Evolutionary conservation across 2,329 filamentous ascomycete genomes (phyloP), one percentile per base, ranked within the genome.

Genomic region (Arachnomyces sp.): DNA sequence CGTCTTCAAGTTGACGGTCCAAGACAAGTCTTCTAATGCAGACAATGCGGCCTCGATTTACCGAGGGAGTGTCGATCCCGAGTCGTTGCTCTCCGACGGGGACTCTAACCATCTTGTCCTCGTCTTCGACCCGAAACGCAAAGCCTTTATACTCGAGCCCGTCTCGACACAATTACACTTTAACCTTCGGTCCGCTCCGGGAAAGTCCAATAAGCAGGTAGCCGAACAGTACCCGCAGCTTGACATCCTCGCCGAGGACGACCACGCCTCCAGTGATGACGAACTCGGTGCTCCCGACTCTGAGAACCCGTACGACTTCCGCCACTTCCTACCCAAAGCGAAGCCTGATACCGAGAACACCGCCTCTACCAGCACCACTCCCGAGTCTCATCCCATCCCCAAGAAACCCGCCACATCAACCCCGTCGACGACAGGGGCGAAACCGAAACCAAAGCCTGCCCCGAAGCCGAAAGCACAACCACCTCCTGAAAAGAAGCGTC

Each of bases 151-250:
- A 18, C 73, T 95, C 40, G 87, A 95, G 65, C 79, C 79, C 38
- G 70, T 95, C 40, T 78, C 86, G 56, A 82, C 81, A n/a, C 80
- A 81, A 30, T 83, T 94, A 63, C 81, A 86, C 54, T 89, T 94
- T 81, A 95, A 94, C 60, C 66, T 94, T 39, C 79, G 76, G 38
- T 77, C 74, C 40, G 79, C 79, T 11, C 84, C 82, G 2, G 75
- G 72, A 48, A 81, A 82, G 52, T 67, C 71, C 39, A 77, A 85
- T 39, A 74, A 76, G 20, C 77, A 73, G 52, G 69, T 93, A 31
- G 72, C 76, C 35, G 73, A 77, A 36, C 73, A 81, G 54, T 80
- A 85, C 55, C 71, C 78, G 7, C 84, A 85, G 44, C 71, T 92
- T 29, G 68, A 64, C 18, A 59, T 58, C 15, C 39, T 60, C 6